These are phyloP conservation scores for Pythium monospermum DNA, from an alignment of 352 stramenopile species.

Conservation along the genomic window DNA sequence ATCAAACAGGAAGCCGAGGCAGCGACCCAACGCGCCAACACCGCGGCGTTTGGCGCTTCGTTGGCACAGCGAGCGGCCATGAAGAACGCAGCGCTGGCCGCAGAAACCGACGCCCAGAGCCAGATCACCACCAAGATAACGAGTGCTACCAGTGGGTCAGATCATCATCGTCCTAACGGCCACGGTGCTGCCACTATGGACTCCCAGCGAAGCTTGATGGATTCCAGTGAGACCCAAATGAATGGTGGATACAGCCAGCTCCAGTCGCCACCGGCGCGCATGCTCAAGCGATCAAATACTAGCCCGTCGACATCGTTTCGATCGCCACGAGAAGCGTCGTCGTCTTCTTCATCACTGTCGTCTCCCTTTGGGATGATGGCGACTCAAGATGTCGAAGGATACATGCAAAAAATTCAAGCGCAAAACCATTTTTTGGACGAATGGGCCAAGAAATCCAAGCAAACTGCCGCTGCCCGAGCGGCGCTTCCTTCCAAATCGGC, in stretches of 20 bases:
- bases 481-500: too few species aligned
- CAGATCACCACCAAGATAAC: too few species aligned
- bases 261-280: not conserved
- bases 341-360: constrained; percentile 17
- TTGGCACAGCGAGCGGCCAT: constrained; percentile 16
- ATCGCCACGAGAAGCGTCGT: too few species aligned
- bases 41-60: constrained; percentile 18
- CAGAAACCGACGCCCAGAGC: constrained; percentile 28
- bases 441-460: constrained; percentile 10
- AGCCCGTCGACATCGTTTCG: too few species aligned
- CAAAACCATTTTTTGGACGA: constrained; percentile 22
- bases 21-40: constrained; percentile 22
- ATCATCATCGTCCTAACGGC: too few species aligned
- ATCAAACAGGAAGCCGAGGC: constrained; percentile 46
- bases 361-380: constrained; percentile 21
- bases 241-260: too few species aligned
- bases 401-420: constrained; percentile 19
- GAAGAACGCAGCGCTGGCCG: constrained; percentile 27
- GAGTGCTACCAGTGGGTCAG: too few species aligned
- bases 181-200: too few species aligned
- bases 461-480: too few species aligned
- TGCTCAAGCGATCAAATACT: constrained; percentile 7
- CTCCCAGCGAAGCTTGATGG: too few species aligned
- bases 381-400: constrained; percentile 21
- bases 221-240: too few species aligned